A percentile compares a stretch with the other conserved stretches of the same genome.
Evolutionary conservation across 2,329 filamentous ascomycete genomes (phyloP).

Genomic region (Aspergillus japonicus): DNA sequence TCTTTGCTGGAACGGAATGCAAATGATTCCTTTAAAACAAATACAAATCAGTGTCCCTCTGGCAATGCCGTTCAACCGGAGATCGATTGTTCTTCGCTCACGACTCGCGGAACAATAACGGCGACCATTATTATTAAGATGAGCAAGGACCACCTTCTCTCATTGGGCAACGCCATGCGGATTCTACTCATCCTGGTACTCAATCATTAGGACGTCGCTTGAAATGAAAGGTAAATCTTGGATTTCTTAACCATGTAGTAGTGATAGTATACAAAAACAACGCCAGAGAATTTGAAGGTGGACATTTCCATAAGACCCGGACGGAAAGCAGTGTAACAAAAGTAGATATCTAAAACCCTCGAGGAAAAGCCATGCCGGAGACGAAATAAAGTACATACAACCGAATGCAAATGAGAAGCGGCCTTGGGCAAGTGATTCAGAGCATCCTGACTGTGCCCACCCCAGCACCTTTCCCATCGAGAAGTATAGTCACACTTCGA

Average conservation of each 20-base stretch:
- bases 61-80: not conserved
- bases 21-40: not conserved
- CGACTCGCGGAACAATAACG: not conserved
- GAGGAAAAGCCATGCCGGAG: conserved; percentile 1
- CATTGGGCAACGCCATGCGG: not conserved
- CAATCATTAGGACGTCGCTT: not conserved
- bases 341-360: conserved; percentile 3
- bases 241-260: conserved; percentile 6
- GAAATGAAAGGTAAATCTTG: not conserved
- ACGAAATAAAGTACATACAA: conserved; percentile 4
- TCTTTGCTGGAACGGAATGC: not conserved
- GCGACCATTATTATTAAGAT: not conserved
- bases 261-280: conserved; percentile 22
- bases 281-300: conserved; percentile 16
- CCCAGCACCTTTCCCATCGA: not conserved
- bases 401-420: not conserved
- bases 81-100: not conserved
- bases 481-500: conserved; percentile 1
- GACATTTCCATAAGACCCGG: conserved; percentile 8
- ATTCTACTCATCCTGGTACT: not conserved
- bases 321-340: conserved; percentile 10
- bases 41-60: too few species aligned
- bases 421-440: not conserved
- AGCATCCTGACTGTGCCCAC: not conserved
- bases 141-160: not conserved